Evolutionary conservation across 352 stramenopile species (phyloP).

Genomic region (Globisporangium middletonii): DNA sequence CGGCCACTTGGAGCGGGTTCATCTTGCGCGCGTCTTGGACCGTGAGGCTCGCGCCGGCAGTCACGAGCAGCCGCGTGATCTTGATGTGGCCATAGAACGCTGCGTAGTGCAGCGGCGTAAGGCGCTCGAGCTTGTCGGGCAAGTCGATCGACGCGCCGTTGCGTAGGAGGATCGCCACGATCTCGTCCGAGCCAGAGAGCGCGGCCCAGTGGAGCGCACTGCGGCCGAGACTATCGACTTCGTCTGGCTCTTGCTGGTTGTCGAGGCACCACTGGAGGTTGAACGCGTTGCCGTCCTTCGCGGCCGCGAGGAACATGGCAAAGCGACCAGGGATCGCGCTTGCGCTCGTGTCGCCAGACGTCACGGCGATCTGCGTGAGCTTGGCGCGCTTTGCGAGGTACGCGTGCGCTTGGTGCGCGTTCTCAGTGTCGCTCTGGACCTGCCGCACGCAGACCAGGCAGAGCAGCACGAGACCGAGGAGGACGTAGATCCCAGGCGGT

Average conservation of each 20-base stretch:
- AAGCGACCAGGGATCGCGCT: constrained; percentile 41
- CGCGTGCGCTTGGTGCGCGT: constrained; percentile 49
- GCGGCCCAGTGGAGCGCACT: constrained; percentile 65
- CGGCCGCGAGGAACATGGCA: constrained; percentile 57
- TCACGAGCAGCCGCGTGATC: constrained; percentile 50
- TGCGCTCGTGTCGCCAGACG: constrained; percentile 21
- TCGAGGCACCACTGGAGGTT: constrained; percentile 55
- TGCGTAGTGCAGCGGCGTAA: constrained; percentile 67
- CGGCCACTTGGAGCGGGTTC: constrained; percentile 62
- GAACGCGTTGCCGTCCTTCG: constrained; percentile 32
- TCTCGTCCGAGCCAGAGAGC: constrained; percentile 49
- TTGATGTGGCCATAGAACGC: constrained; percentile 76
- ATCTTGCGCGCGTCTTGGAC: constrained; percentile 51
- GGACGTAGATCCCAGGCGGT: constrained; percentile 31
- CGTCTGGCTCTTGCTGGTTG: constrained; percentile 50
- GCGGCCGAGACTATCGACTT: constrained; percentile 57
- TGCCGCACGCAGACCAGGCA: constrained; percentile 49
- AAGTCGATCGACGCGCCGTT: constrained; percentile 66
- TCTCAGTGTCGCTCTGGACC: constrained; percentile 39
- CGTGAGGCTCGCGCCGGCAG: constrained; percentile 44
- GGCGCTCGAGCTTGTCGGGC: constrained; percentile 41
- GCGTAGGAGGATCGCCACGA: constrained; percentile 49
- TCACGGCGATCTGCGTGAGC: constrained; percentile 51
- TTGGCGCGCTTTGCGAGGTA: constrained; percentile 37
- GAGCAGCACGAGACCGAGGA: constrained; percentile 27